Percentiles rank a stretch among this genome's conserved stretches.
These are phyloP conservation scores for Plasmodium fragile DNA, from an alignment of 169 alveolate genomes.

Conservation along the genomic window DNA sequence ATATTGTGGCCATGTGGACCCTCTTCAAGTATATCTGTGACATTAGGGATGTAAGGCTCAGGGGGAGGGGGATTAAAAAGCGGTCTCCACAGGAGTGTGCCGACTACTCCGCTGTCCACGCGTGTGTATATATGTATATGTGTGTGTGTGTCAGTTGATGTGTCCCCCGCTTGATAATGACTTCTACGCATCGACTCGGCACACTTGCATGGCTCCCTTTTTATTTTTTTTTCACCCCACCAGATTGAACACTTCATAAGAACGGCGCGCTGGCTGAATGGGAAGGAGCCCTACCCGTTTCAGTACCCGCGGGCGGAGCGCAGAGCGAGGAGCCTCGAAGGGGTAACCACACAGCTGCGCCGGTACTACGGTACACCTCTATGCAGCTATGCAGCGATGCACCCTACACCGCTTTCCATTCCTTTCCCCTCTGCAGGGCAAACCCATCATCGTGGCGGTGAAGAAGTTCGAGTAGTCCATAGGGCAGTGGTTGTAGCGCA, in stretches of 20 bases:
- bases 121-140: neutral
- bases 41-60: slow-evolving; percentile 20
- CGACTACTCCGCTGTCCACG: neutral
- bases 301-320: slow-evolving; percentile 16
- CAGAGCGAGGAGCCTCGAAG: neutral
- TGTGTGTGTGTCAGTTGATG: neutral
- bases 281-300: slow-evolving; percentile 34
- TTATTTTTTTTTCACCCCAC: neutral
- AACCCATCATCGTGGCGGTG: slow-evolving; percentile 12
- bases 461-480: slow-evolving; percentile 28
- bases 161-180: neutral
- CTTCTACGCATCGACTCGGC: neutral
- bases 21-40: slow-evolving; percentile 61
- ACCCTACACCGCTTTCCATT: neutral
- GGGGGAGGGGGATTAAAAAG: neutral
- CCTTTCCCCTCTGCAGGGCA: neutral
- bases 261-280: slow-evolving; percentile 35
- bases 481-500: neutral
- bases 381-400: neutral
- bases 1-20: slow-evolving; percentile 41
- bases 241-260: slow-evolving; percentile 22
- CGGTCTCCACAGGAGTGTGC: neutral
- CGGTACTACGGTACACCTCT: neutral
- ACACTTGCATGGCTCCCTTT: neutral
- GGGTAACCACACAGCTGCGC: neutral